These are phyloP conservation scores for Moesziomyces sp. DNA, from an alignment of 1,284 basidiomycete genomes.

Conservation along the genomic window DNA sequence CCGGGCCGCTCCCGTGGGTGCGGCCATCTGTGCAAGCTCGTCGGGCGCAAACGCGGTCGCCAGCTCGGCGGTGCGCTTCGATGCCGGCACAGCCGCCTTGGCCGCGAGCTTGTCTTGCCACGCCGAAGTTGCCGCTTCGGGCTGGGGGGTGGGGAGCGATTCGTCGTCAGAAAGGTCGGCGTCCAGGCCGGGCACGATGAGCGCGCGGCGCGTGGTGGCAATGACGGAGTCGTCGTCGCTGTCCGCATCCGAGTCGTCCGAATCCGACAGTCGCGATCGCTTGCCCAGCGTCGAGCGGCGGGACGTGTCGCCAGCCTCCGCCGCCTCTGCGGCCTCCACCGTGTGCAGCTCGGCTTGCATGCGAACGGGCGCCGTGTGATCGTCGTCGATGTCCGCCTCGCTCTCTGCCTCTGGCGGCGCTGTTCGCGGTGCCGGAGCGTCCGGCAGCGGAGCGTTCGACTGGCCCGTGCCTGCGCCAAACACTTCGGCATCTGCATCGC, in stretches of 20 bases:
- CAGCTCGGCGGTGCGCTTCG: constrained; percentile 29
- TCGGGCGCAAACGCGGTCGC: constrained; percentile 26
- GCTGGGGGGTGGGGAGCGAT: not conserved
- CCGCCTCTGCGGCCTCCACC: not conserved
- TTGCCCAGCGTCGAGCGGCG: constrained; percentile 34
- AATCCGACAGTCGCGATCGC: constrained; percentile 22
- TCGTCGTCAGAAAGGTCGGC: constrained; percentile 9
- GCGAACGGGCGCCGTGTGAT: constrained; percentile 5
- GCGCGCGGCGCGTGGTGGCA: not conserved
- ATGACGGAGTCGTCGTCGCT: constrained; percentile 5
- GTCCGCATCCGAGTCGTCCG: constrained; percentile 10
- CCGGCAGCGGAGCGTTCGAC: constrained; percentile 3
- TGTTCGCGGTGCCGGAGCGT: constrained; percentile 20
- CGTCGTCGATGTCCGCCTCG: constrained; percentile 21
- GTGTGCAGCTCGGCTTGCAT: not conserved
- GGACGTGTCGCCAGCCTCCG: constrained; percentile 16
- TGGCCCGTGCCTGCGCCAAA: constrained; percentile 47
- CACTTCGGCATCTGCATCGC: constrained; percentile 64
- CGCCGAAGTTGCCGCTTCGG: not conserved
- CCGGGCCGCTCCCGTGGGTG: constrained; percentile 9
- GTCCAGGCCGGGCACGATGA: constrained; percentile 22
- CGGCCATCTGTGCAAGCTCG: constrained; percentile 39
- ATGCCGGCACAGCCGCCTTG: constrained; percentile 14
- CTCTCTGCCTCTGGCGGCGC: constrained; percentile 5
- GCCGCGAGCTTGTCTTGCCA: constrained; percentile 31